Evolutionary conservation across 2,329 filamentous ascomycete species (phyloP).

Genomic region (Apiospora rasikravindrae): DNA sequence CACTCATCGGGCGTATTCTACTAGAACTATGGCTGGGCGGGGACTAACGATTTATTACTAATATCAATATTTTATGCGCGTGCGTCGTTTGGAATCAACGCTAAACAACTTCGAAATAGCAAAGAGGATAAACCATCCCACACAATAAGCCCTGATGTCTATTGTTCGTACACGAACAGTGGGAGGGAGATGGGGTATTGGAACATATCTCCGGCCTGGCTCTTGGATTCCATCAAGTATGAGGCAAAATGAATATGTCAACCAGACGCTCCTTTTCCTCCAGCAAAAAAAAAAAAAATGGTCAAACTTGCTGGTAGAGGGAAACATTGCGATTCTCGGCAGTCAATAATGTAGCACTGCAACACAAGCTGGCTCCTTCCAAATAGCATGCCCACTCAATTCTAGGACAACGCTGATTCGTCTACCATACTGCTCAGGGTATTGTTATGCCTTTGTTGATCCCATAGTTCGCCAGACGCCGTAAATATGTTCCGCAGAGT

Average conservation of each 20-base stretch:
- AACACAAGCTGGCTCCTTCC: neutral
- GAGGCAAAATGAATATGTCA: neutral
- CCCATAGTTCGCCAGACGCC: conserved; percentile 12
- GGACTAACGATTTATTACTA: too few relatives aligned
- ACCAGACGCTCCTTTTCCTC: neutral
- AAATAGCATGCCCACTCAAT: neutral
- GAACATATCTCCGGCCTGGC: neutral
- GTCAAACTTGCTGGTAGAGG: neutral
- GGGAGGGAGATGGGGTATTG: neutral
- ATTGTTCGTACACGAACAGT: too few relatives aligned
- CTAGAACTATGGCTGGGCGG: too few relatives aligned
- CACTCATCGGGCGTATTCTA: too few relatives aligned
- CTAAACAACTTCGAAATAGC: neutral
- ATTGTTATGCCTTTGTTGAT: conserved; percentile 13
- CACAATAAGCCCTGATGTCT: too few relatives aligned
- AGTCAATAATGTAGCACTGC: neutral
- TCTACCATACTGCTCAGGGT: conserved; percentile 3
- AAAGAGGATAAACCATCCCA: neutral
- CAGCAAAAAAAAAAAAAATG: neutral
- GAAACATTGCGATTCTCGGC: neutral
- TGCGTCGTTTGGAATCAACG: neutral
- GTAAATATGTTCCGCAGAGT: conserved; percentile 18
- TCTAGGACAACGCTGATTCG: neutral
- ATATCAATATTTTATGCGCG: neutral
- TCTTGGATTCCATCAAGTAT: neutral